These are phyloP conservation scores for Paralagenidium karlingii DNA, from an alignment of 352 stramenopile genomes.

Conservation along the genomic window DNA sequence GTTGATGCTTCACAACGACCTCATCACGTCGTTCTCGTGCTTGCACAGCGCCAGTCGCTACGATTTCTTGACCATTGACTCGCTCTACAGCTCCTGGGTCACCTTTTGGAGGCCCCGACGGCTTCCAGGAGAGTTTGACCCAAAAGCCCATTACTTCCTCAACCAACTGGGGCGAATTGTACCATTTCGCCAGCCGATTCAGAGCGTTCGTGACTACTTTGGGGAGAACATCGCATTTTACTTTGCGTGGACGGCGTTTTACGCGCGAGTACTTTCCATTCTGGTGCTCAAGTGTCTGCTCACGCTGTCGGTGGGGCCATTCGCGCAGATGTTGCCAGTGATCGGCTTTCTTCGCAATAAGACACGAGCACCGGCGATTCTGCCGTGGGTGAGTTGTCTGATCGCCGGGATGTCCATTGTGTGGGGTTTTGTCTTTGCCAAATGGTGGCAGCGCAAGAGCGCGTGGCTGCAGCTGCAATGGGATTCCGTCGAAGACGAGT, in stretches of 20 bases:
- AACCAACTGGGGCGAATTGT: conserved; percentile 20
- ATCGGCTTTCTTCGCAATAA: too few relatives aligned
- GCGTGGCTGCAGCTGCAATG: conserved; percentile 50
- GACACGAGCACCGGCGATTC: too few relatives aligned
- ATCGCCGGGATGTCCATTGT: too few relatives aligned
- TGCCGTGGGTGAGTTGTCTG: too few relatives aligned
- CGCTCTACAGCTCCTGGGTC: conserved; percentile 31
- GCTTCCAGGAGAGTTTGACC: conserved; percentile 21
- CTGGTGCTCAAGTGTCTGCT: too few relatives aligned
- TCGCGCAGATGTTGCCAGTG: too few relatives aligned
- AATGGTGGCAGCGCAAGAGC: conserved; percentile 41
- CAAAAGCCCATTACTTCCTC: conserved; percentile 20
- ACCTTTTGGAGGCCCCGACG: conserved; percentile 34
- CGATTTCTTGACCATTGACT: conserved; percentile 16
- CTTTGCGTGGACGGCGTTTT: conserved; percentile 88
- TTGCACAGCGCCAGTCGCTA: conserved; percentile 49
- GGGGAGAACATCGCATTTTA: conserved; percentile 87
- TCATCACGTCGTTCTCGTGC: conserved; percentile 19
- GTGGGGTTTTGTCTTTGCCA: conserved; percentile 39
- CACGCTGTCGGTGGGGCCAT: too few relatives aligned
- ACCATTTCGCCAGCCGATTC: conserved; percentile 64
- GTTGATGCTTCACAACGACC: conserved; percentile 9
- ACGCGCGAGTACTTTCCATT: conserved; percentile 81
- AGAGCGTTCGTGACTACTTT: conserved; percentile 84
- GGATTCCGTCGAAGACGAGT: conserved; percentile 13